Evolutionary conservation across 805 yeast genomes (phyloP), one percentile per base, ranked within the genome.

Genomic region (Starmerella gropengiesseri): DNA sequence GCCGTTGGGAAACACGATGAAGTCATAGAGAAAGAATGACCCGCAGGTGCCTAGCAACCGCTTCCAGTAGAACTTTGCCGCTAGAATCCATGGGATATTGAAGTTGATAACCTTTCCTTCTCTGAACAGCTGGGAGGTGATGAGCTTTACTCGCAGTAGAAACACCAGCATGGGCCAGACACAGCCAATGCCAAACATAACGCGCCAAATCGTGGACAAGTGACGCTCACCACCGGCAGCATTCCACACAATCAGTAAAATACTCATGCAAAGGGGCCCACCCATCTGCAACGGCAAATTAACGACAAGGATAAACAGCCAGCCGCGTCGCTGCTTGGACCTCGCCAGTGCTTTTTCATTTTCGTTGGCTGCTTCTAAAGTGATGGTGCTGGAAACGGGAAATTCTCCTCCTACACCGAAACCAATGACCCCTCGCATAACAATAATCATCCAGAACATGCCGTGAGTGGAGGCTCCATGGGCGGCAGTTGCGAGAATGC

Each of bases 361-460:
- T 27, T 41, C 51, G 57, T 79, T 78, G 9, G 84, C 81, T 26
- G 86, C 80, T 56, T 80, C 86, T 37, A 77, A 72, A 2, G 84
- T 81, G 18, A 79, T 66, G 2, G 78, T 73, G 0, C 83, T 74
- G 19, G 78, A 74, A 1, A 81, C 77, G 11, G 81, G 79, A 55
- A 80, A 80, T 56, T 80, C 86, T 28, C 84, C 84, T 48, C 86
- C 86, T 45, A 79, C 73, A 47, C 91, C 91, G 49, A 79, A 74
- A 32, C 91, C 93, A 37, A 80, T 74, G 9, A 78, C 68, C 52
- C 89, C 89, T 58, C 89, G 69, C 48, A 74, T 66, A 14, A 81
- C 75, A 35, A 76, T 73, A 54, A 81, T 63, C 83, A 76, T 78
- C 85, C 82, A 78, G 55, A 80, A 74, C 78, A 80, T 73, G 11